Conservation (phyloP, 768 basidiomycete species). For the Tulasnella sp. region DNA sequence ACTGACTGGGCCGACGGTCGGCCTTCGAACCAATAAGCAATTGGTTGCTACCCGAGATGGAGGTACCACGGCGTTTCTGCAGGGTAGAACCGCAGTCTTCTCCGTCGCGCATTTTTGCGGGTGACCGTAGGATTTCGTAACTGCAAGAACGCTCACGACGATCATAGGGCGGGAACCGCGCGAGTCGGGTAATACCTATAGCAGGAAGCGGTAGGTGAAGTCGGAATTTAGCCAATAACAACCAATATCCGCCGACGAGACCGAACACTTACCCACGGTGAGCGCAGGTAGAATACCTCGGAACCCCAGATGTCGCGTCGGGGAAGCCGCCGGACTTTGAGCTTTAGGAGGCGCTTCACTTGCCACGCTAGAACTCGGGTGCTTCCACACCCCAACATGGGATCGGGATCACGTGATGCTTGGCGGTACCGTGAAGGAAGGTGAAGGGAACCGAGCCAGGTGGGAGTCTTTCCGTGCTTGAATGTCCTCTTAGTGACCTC, state of each 20-base stretch:
- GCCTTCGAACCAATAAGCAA: neutral
- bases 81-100: neutral
- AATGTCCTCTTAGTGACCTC: neutral
- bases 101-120: neutral
- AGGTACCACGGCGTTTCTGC: neutral
- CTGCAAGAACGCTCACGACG: neutral
- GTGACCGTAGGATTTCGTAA: neutral
- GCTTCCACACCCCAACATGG: neutral
- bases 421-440: constrained; percentile 40
- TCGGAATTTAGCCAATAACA: neutral
- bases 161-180: neutral
- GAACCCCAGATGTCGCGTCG: neutral
- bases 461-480: neutral
- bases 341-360: neutral
- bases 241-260: neutral
- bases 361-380: neutral
- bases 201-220: neutral
- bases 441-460: neutral
- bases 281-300: neutral
- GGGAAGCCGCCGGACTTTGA: neutral
- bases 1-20: neutral
- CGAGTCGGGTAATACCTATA: neutral
- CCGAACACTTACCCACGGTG: constrained; percentile 1
- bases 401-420: neutral
- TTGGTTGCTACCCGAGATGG: neutral